phyloP scores from a whole-genome alignment of 495 filamentous ascomycete species.

The Echria macrotheca region DNA sequence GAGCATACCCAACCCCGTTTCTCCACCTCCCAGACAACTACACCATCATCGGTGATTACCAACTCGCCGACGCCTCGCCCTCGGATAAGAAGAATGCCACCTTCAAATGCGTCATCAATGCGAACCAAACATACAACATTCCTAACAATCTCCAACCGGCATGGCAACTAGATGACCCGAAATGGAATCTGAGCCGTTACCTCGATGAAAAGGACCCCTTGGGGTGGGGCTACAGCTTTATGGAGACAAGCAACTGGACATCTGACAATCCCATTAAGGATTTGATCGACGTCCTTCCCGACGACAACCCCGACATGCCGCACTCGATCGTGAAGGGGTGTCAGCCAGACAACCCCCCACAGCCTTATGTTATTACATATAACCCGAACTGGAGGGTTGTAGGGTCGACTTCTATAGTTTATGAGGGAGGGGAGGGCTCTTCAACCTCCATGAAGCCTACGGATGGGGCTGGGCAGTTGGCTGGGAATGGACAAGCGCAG shows the following conservation, averaged over 20 bases:
- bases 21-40: not conserved
- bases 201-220: not conserved
- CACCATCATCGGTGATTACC: not conserved
- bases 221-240: slow-evolving; percentile 4
- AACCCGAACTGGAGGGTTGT: not conserved
- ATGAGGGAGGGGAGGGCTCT: too few relatives aligned
- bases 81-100: too few relatives aligned
- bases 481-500: too few relatives aligned
- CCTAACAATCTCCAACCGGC: not conserved
- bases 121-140: not conserved
- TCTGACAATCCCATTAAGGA: not conserved
- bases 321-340: slow-evolving; percentile 3
- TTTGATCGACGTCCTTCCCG: slow-evolving; percentile 2
- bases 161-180: not conserved
- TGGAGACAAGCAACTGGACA: not conserved
- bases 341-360: not conserved
- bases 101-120: not conserved
- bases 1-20: slow-evolving; percentile 2
- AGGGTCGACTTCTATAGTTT: not conserved
- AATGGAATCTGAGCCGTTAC: not conserved
- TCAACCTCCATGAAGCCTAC: too few relatives aligned
- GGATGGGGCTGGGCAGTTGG: too few relatives aligned
- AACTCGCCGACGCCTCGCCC: not conserved
- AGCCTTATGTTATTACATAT: not conserved
- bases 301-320: slow-evolving; percentile 10